phyloP scores from a whole-genome alignment of 2,329 filamentous ascomycete species.

The Davidsoniella neocaledoniae region DNA sequence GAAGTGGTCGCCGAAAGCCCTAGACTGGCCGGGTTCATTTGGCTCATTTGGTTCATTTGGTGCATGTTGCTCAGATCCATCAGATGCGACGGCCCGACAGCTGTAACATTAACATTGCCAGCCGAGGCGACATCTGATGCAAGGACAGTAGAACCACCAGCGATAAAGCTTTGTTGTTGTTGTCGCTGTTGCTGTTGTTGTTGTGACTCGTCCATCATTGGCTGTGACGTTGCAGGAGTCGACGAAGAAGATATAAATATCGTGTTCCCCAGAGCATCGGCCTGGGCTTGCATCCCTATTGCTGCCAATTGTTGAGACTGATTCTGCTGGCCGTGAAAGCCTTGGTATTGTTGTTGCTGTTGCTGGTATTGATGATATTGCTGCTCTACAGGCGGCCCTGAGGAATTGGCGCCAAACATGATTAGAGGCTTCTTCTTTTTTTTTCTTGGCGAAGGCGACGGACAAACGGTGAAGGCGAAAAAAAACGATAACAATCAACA shows the following conservation, averaged over 20 bases:
- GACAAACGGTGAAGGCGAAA: too few species aligned
- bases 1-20: constrained; percentile 5
- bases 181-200: too few species aligned
- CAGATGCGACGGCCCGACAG: background rate
- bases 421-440: background rate
- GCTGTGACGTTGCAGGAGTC: background rate
- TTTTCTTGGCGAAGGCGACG: background rate
- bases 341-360: background rate
- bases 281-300: constrained; percentile 7
- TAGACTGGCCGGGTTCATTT: background rate
- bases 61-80: background rate
- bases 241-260: constrained; percentile 1
- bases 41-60: background rate
- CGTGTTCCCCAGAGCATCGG: constrained; percentile 7
- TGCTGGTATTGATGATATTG: background rate
- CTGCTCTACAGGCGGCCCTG: background rate
- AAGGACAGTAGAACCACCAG: background rate
- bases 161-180: background rate
- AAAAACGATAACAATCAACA: too few species aligned
- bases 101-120: background rate
- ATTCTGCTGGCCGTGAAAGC: background rate
- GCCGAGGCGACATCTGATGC: background rate
- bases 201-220: background rate
- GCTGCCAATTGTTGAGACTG: background rate
- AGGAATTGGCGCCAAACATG: background rate